These are phyloP conservation scores for Cinchona pubescens DNA, from an alignment of 257 asterid genomes.

Conservation along the genomic window DNA sequence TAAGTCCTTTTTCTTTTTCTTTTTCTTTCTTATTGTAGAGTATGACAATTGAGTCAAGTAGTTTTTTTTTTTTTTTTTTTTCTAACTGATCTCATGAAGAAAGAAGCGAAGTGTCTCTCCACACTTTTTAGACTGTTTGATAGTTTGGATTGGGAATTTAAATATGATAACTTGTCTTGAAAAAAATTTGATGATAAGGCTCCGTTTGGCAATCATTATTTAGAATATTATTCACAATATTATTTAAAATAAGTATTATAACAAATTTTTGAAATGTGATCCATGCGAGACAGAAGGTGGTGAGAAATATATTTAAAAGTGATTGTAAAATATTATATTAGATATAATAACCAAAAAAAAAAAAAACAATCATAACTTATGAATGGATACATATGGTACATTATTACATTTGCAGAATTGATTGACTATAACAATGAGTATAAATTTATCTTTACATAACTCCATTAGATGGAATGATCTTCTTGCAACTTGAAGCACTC, in stretches of 20 bases:
- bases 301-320: too few species aligned
- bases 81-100: not conserved
- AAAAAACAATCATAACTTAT: not conserved
- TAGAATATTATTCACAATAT: too few species aligned
- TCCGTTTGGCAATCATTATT: too few species aligned
- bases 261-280: too few species aligned
- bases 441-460: not conserved
- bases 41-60: not conserved
- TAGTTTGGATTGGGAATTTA: not conserved
- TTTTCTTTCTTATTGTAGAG: not conserved
- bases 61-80: too few species aligned
- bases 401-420: not conserved
- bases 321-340: too few species aligned
- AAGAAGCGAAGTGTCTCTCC: not conserved
- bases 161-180: not conserved
- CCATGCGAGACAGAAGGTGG: too few species aligned
- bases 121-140: not conserved
- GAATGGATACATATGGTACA: not conserved
- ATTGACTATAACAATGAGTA: not conserved
- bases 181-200: not conserved
- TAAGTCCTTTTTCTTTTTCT: conserved; percentile 20
- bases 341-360: too few species aligned
- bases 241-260: too few species aligned
- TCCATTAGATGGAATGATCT: not conserved
- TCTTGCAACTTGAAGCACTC: too few species aligned